Percentiles rank a stretch among this genome's conserved stretches.
These are phyloP conservation scores for Mycena belliarum DNA, from an alignment of 768 basidiomycete genomes.

Conservation along the genomic window DNA sequence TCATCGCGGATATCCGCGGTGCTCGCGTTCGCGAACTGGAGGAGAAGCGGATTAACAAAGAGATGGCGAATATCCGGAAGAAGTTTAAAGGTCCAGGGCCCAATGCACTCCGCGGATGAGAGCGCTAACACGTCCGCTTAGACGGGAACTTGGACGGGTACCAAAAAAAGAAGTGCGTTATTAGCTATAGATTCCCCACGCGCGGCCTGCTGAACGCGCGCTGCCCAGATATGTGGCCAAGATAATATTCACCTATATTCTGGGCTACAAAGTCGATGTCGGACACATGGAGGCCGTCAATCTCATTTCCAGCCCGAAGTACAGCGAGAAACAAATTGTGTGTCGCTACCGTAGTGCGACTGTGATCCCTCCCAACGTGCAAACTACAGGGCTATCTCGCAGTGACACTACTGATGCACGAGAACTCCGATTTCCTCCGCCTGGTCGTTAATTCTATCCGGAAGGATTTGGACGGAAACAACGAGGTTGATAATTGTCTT, in stretches of 20 bases:
- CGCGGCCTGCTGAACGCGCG: slow-evolving; percentile 1
- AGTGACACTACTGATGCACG: slow-evolving; percentile 96
- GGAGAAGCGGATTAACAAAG: slow-evolving; percentile 98
- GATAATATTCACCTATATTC: slow-evolving; percentile 98
- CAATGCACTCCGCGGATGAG: not conserved
- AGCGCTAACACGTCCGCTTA: slow-evolving; percentile 32
- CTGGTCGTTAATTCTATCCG: slow-evolving; percentile 98
- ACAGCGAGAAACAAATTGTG: slow-evolving; percentile 99
- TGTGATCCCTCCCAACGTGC: slow-evolving; percentile 1
- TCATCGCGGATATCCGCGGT: slow-evolving; percentile 98
- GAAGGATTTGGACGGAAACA: slow-evolving; percentile 93
- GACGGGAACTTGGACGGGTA: slow-evolving; percentile 88
- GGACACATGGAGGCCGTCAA: slow-evolving; percentile 99
- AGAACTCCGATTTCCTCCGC: slow-evolving; percentile 95
- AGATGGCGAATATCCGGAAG: slow-evolving; percentile 99
- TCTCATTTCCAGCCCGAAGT: slow-evolving; percentile 91
- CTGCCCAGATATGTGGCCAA: slow-evolving; percentile 90
- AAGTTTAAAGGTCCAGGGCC: slow-evolving; percentile 87
- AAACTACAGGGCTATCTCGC: slow-evolving; percentile 87
- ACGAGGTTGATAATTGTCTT: slow-evolving; percentile 93
- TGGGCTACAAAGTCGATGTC: slow-evolving; percentile 98
- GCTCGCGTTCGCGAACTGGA: slow-evolving; percentile 95
- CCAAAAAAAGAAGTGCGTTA: slow-evolving; percentile 87
- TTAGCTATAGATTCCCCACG: slow-evolving; percentile 7
- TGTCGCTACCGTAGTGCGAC: slow-evolving; percentile 29